Percentiles rank a stretch among this genome's conserved stretches.
These are phyloP conservation scores for Dysphania ambrosioides DNA, from an alignment of 148 eudicot species.

Conservation along the genomic window DNA sequence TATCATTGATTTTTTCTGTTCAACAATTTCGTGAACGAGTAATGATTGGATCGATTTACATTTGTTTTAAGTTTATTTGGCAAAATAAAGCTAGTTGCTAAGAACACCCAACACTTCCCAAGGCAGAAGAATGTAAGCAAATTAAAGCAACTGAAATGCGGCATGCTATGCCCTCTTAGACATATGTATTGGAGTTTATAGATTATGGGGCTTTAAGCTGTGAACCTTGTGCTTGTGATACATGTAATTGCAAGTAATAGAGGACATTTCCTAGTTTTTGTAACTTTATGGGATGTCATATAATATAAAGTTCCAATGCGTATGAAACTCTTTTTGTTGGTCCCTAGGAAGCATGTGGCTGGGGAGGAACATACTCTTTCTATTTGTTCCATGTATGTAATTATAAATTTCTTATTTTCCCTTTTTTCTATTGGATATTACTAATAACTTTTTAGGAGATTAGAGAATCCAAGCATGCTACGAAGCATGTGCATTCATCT, in stretches of 20 bases:
- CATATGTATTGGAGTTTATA: constrained; percentile 28
- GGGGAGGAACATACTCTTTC: constrained; percentile 15
- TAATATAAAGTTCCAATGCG: neutral
- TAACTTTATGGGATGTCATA: constrained; percentile 10
- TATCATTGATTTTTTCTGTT: too few relatives aligned
- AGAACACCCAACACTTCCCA: constrained; percentile 36
- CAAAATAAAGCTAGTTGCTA: too few relatives aligned
- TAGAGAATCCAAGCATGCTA: constrained; percentile 48
- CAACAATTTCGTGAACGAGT: too few relatives aligned
- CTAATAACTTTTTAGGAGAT: neutral
- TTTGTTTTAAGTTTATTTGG: too few relatives aligned
- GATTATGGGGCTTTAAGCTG: constrained; percentile 13
- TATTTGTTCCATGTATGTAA: neutral
- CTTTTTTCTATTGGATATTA: neutral
- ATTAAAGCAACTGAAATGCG: constrained; percentile 35
- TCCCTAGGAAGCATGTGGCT: constrained; percentile 31
- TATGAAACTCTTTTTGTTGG: constrained; percentile 30
- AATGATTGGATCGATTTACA: too few relatives aligned
- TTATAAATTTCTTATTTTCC: neutral
- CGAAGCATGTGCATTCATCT: constrained; percentile 36
- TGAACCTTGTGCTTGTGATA: neutral
- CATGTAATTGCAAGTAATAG: neutral
- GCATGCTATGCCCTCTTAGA: constrained; percentile 28
- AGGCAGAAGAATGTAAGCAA: constrained; percentile 41
- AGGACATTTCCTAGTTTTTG: neutral